Conservation (phyloP, 306 rosid genomes). For the Carpinus viminea region DNA sequence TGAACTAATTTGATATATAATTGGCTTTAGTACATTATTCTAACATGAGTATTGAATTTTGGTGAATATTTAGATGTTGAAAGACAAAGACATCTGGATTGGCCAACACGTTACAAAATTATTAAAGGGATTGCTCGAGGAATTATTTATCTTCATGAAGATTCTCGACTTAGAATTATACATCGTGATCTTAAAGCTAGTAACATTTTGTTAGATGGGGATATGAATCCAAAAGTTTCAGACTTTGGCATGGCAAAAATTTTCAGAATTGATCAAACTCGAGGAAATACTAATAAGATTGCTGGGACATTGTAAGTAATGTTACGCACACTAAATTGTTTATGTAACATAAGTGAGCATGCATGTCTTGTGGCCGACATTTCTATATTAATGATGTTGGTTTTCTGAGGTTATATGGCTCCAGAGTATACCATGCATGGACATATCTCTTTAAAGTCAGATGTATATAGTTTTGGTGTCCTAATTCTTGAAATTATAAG, state of each 20-base stretch:
- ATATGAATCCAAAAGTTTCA: conserved; percentile 46
- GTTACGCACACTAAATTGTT: too few species aligned
- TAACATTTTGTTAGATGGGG: conserved; percentile 41
- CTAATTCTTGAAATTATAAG: conserved; percentile 42
- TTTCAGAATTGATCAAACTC: conserved; percentile 36
- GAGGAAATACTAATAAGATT: conserved; percentile 36
- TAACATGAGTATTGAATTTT: too few species aligned
- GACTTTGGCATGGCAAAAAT: conserved; percentile 52
- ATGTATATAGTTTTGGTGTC: conserved; percentile 50
- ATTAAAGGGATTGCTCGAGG: conserved; percentile 36
- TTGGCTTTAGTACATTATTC: too few species aligned
- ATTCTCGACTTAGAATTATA: conserved; percentile 30
- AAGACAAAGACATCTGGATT: conserved; percentile 32
- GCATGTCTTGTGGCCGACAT: too few species aligned
- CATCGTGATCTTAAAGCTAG: conserved; percentile 29
- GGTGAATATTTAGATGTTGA: conserved; percentile 17
- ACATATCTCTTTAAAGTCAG: conserved; percentile 38
- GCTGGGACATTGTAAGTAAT: conserved; percentile 54
- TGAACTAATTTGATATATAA: too few species aligned
- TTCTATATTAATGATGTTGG: too few species aligned
- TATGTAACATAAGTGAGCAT: too few species aligned
- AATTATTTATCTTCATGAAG: conserved; percentile 40
- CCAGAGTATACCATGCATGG: conserved; percentile 44
- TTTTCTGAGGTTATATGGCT: too few species aligned
- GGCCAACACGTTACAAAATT: conserved; percentile 42